Conservation (phyloP, 805 yeast genomes). For the Metschnikowia santaceciliae region DNA sequence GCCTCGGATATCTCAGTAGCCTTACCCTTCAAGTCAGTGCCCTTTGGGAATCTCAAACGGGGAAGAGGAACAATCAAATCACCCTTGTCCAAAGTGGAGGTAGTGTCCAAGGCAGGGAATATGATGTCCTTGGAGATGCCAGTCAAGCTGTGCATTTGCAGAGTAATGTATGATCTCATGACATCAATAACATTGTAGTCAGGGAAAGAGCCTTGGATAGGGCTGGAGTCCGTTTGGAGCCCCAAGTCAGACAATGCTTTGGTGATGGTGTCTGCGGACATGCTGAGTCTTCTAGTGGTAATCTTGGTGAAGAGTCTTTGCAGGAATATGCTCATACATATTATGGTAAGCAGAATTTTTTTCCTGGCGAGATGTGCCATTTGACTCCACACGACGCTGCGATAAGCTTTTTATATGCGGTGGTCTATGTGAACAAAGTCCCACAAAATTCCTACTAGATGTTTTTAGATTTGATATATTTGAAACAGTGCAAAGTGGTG, state of each 20-base stretch:
- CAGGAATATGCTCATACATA: slow-evolving; percentile 10
- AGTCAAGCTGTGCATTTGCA: slow-evolving; percentile 68
- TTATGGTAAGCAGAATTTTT: background rate
- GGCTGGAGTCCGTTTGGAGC: slow-evolving; percentile 39
- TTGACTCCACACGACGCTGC: slow-evolving; percentile 5
- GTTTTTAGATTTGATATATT: no score
- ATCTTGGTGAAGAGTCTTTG: slow-evolving; percentile 5
- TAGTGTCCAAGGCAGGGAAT: slow-evolving; percentile 84
- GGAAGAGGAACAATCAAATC: slow-evolving; percentile 92
- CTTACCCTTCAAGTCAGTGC: slow-evolving; percentile 76
- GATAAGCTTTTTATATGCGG: background rate
- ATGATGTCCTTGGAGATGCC: slow-evolving; percentile 68
- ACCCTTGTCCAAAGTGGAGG: slow-evolving; percentile 82
- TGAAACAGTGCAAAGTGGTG: no score
- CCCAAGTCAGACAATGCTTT: slow-evolving; percentile 35
- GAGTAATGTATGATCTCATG: slow-evolving; percentile 83
- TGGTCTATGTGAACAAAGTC: background rate
- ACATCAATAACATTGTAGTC: slow-evolving; percentile 78
- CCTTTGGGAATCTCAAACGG: slow-evolving; percentile 65
- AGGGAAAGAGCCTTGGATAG: slow-evolving; percentile 62
- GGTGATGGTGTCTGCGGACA: slow-evolving; percentile 29
- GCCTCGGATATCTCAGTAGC: slow-evolving; percentile 67
- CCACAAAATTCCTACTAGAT: background rate
- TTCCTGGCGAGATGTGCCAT: background rate
- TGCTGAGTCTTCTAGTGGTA: slow-evolving; percentile 8